These are phyloP conservation scores for Zangia roseola DNA, from an alignment of 768 basidiomycete genomes.

Conservation along the genomic window DNA sequence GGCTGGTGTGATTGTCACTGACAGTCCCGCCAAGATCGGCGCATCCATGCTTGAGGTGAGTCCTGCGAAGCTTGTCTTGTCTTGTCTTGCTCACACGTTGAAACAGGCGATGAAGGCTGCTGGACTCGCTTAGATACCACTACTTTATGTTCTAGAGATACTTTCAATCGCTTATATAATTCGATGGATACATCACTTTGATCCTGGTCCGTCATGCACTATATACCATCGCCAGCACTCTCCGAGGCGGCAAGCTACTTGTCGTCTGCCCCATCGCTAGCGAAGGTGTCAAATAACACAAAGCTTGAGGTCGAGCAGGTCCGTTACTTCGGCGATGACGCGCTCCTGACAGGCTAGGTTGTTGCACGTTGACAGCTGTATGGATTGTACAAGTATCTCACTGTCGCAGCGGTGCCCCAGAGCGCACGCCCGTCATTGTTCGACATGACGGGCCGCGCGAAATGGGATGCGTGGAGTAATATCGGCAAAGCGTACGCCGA, in stretches of 20 bases:
- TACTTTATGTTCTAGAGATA: conserved; percentile 11
- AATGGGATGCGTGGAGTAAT: conserved; percentile 82
- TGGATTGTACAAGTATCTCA: conserved; percentile 77
- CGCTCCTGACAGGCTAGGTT: conserved; percentile 21
- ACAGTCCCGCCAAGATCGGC: conserved; percentile 96
- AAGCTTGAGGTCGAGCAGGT: conserved; percentile 70
- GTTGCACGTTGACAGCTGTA: conserved; percentile 60
- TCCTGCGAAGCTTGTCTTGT: background rate
- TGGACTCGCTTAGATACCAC: conserved; percentile 54
- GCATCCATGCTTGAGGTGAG: conserved; percentile 81
- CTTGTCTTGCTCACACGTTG: conserved; percentile 5
- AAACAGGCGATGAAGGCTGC: conserved; percentile 76
- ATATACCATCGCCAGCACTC: conserved; percentile 44
- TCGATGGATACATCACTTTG: conserved; percentile 18
- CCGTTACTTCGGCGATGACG: conserved; percentile 12
- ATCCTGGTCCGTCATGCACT: conserved; percentile 18
- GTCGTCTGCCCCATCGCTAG: conserved; percentile 52
- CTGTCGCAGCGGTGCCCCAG: conserved; percentile 53
- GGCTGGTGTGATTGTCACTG: conserved; percentile 91
- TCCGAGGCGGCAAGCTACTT: conserved; percentile 63
- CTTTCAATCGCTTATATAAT: conserved; percentile 38
- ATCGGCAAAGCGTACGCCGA: conserved; percentile 48
- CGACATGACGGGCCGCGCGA: conserved; percentile 76
- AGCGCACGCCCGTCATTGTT: conserved; percentile 69
- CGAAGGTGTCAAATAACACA: conserved; percentile 53